Conservation (phyloP, 768 basidiomycete genomes). For the Leccinellum albellum region DNA sequence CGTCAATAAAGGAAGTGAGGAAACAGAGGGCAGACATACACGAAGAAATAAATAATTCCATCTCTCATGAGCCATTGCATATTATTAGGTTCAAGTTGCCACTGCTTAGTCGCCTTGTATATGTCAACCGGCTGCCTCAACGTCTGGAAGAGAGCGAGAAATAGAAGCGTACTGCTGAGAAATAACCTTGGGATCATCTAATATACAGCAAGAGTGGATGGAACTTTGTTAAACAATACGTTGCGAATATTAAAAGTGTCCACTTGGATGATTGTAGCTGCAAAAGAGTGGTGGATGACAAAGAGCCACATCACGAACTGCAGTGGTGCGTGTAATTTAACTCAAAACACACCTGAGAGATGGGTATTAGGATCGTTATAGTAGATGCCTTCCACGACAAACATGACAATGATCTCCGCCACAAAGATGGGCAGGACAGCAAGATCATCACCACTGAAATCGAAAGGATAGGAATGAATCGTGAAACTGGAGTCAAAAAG, state of each 20-base stretch:
- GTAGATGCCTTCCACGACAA: constrained; percentile 1
- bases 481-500: too few relatives aligned
- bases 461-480: background rate
- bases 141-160: background rate
- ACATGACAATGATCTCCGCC: background rate
- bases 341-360: constrained; percentile 1
- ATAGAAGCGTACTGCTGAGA: background rate
- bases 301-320: background rate
- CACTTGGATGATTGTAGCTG: background rate
- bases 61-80: constrained; percentile 2
- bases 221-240: background rate
- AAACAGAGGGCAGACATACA: constrained; percentile 1
- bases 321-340: background rate
- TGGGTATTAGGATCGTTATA: background rate
- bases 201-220: background rate
- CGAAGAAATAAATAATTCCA: constrained; percentile 6
- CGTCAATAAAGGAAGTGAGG: background rate
- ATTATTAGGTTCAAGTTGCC: constrained; percentile 10
- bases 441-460: constrained; percentile 14
- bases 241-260: background rate
- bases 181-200: background rate
- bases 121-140: background rate
- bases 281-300: background rate
- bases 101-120: constrained; percentile 6
- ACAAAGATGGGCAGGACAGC: constrained; percentile 2